These are phyloP conservation scores for Fusarium ambrosium DNA, from an alignment of 2,329 filamentous ascomycete species.

Conservation along the genomic window DNA sequence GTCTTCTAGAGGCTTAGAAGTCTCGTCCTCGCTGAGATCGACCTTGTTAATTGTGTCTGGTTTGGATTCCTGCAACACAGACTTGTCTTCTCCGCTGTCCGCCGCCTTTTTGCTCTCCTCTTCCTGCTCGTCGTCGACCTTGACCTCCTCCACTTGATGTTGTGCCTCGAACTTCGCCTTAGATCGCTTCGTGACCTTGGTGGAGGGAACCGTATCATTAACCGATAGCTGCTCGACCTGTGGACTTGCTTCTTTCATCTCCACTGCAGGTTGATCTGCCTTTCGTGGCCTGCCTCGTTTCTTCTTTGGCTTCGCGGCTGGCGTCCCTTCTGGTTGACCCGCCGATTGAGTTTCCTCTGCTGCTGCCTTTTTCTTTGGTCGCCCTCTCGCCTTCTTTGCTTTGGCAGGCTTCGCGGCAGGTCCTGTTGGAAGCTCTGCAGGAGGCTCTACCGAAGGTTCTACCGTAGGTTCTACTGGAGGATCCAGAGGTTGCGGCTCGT, in stretches of 20 bases:
- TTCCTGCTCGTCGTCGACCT: conserved; percentile 11
- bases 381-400: conserved; percentile 49
- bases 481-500: conserved; percentile 34
- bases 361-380: conserved; percentile 49
- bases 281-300: conserved; percentile 61
- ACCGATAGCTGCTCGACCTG: conserved; percentile 4
- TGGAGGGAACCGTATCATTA: conserved; percentile 10
- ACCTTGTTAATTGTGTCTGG: conserved; percentile 4
- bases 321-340: conserved; percentile 25
- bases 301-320: conserved; percentile 46
- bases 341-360: conserved; percentile 23
- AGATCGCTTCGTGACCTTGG: conserved; percentile 14
- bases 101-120: background rate
- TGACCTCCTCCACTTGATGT: conserved; percentile 1
- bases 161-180: conserved; percentile 8
- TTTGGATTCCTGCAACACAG: conserved; percentile 27
- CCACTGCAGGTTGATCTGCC: conserved; percentile 37
- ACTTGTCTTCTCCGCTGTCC: background rate
- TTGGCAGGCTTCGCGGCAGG: conserved; percentile 15
- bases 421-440: background rate
- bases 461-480: background rate
- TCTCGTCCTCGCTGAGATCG: conserved; percentile 6
- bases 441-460: background rate
- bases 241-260: conserved; percentile 14
- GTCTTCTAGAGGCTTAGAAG: conserved; percentile 6